A percentile compares a stretch with the other conserved stretches of the same genome.
Evolutionary conservation across 2,329 filamentous ascomycete species (phyloP).

Genomic region (Didymella keratinophila): DNA sequence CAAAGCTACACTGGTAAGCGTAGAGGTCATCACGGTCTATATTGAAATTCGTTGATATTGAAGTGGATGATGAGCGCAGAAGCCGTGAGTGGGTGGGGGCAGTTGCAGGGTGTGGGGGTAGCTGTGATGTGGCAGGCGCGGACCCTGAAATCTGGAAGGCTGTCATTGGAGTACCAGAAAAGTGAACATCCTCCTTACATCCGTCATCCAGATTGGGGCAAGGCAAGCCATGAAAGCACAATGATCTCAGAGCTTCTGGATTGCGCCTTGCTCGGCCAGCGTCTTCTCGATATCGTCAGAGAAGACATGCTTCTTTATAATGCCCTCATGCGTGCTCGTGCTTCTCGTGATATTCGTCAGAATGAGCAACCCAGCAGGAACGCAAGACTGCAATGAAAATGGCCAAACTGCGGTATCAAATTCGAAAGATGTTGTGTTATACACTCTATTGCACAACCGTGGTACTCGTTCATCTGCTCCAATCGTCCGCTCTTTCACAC

Average conservation of each 20-base stretch:
- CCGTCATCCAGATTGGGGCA: no score
- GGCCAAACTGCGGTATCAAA: conserved; percentile 19
- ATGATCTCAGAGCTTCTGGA: background rate
- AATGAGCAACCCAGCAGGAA: background rate
- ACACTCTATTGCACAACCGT: conserved; percentile 52
- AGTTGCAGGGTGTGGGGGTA: no score
- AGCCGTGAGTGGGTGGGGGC: no score
- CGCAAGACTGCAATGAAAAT: conserved; percentile 1
- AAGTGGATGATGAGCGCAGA: no score
- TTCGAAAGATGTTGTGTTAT: conserved; percentile 44
- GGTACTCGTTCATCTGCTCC: conserved; percentile 25
- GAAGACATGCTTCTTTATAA: background rate
- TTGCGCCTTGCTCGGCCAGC: background rate
- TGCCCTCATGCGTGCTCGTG: background rate
- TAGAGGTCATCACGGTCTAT: no score
- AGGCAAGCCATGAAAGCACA: no score
- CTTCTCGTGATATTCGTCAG: background rate
- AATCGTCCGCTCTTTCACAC: conserved; percentile 23
- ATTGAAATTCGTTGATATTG: no score
- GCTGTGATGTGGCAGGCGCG: no score
- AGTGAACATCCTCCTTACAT: no score
- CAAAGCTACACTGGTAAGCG: no score
- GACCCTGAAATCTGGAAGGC: no score
- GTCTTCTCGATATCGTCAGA: background rate
- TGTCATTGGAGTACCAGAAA: no score